Evolutionary conservation across 2,329 filamentous ascomycete genomes (phyloP).

Genomic region (Fusarium poae): DNA sequence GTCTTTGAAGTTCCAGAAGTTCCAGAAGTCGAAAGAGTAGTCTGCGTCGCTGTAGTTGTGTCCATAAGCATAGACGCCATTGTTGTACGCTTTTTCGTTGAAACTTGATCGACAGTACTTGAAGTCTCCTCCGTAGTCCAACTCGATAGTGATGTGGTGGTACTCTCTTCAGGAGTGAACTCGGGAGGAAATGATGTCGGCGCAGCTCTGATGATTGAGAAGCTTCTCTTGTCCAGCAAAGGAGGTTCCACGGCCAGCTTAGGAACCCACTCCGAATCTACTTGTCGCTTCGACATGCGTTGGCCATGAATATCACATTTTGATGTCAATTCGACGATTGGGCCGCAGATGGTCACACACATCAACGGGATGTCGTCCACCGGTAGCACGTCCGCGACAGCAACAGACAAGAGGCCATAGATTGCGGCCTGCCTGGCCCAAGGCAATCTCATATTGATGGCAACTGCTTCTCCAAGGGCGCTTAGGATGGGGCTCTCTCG

Average conservation of each 20-base stretch:
- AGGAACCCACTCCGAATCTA: constrained; percentile 37
- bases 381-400: constrained; percentile 51
- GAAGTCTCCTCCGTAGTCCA: constrained; percentile 19
- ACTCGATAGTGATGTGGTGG: constrained; percentile 20
- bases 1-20: not conserved
- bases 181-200: constrained; percentile 51
- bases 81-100: constrained; percentile 3
- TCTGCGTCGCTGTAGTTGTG: constrained; percentile 15
- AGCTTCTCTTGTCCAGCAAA: constrained; percentile 43
- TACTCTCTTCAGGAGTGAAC: constrained; percentile 23
- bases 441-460: constrained; percentile 48
- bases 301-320: constrained; percentile 52
- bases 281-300: constrained; percentile 48
- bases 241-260: constrained; percentile 41
- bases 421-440: constrained; percentile 47
- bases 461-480: constrained; percentile 1
- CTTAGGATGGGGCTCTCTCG: not conserved
- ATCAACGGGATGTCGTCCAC: constrained; percentile 55
- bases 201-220: constrained; percentile 51
- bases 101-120: constrained; percentile 13
- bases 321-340: constrained; percentile 58
- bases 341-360: constrained; percentile 59
- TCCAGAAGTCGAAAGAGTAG: constrained; percentile 16
- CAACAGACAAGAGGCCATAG: constrained; percentile 49
- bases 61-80: constrained; percentile 19